A percentile compares a stretch with the other conserved stretches of the same genome.
These are phyloP conservation scores for Lomentospora prolificans DNA, from an alignment of 2,329 filamentous ascomycete species.

Conservation along the genomic window DNA sequence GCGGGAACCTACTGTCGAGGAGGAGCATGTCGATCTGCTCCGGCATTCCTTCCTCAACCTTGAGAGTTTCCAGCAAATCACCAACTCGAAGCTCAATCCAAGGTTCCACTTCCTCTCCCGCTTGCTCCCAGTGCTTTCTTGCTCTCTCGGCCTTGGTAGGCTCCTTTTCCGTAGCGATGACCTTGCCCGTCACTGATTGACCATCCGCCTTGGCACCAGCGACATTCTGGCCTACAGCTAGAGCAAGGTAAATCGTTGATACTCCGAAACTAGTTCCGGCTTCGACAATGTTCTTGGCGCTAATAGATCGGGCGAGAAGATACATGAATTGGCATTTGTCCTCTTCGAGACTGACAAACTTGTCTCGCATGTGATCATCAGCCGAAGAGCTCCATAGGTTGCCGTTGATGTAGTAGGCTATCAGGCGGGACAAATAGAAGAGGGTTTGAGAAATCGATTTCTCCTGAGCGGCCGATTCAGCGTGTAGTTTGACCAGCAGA, in stretches of 20 bases:
- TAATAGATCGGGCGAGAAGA: constrained; percentile 36
- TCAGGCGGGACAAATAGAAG: constrained; percentile 17
- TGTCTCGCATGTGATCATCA: constrained; percentile 26
- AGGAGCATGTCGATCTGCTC: constrained; percentile 45
- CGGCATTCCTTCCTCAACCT: constrained; percentile 27
- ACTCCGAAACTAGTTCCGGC: constrained; percentile 53
- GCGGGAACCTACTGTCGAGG: constrained; percentile 49
- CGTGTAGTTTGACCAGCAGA: constrained; percentile 18
- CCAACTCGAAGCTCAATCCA: constrained; percentile 49
- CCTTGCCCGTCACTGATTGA: constrained; percentile 15
- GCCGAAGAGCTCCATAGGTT: constrained; percentile 12
- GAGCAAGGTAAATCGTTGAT: constrained; percentile 51
- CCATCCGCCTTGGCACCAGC: constrained; percentile 8
- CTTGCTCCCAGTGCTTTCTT: constrained; percentile 40
- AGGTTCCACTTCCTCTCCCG: constrained; percentile 35
- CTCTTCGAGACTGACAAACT: constrained; percentile 48
- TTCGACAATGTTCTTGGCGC: constrained; percentile 44
- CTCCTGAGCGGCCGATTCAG: constrained; percentile 14
- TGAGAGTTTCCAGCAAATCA: constrained; percentile 43
- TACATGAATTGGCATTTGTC: constrained; percentile 51
- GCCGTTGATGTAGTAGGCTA: constrained; percentile 20
- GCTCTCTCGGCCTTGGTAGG: constrained; percentile 39
- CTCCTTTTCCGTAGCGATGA: constrained; percentile 54
- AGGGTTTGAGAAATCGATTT: constrained; percentile 15
- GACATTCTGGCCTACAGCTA: constrained; percentile 42